Base-by-base conservation (phyloP, 2,329 filamentous ascomycete genomes). In the Fusarium acutatum region DNA sequence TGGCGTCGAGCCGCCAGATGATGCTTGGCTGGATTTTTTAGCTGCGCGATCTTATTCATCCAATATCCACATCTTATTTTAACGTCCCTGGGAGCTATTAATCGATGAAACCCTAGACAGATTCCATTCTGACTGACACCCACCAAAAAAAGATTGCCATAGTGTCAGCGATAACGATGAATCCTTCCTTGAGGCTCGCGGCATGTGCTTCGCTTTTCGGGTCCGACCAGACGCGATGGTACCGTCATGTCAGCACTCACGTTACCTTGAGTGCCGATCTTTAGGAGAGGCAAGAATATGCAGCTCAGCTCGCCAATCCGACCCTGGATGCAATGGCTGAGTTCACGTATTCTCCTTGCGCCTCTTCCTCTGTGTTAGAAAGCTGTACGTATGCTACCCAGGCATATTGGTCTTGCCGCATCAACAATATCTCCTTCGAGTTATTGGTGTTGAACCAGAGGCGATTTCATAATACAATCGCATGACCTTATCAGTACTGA, bases 381-480 rank as follows among this genome's bases (percentile, higher is more conserved):
- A 1, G 90, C 90, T 1, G 90, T 92, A 7, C 89, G 86, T 54
- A 92, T 86, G 3, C 89, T 90, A 60, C 92, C 86, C 17, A 53
- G 7, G 89, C 88, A 28, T 22, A n/a, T 38, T n/a, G 20, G 20
- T 22, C n/a, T 24, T 26, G 24, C 17, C 11, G 84, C 6, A 57
- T 28, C 46, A 26, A 17, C n/a, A 44, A 94, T 89, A 3, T 90
- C 90, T 11, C 91, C 90, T 0, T 90, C 91, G 20, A 93, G 86
- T 1, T 89, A 90, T 74, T 93, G 90, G 72, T 92, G 88, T n/a
- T 87, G 83, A 3, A 83, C 79, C 1, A 90, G 89, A 59, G 93
- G 86, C 0, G 88, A 89, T 8, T 89, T 90, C 85, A 92, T 89
- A 60, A 72, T 93, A 93, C 87, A 93, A 91, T 86, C 91, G 18